These are phyloP conservation scores for Oryza punctata DNA, from an alignment of 176 grass and related monocot genomes.

Conservation along the genomic window DNA sequence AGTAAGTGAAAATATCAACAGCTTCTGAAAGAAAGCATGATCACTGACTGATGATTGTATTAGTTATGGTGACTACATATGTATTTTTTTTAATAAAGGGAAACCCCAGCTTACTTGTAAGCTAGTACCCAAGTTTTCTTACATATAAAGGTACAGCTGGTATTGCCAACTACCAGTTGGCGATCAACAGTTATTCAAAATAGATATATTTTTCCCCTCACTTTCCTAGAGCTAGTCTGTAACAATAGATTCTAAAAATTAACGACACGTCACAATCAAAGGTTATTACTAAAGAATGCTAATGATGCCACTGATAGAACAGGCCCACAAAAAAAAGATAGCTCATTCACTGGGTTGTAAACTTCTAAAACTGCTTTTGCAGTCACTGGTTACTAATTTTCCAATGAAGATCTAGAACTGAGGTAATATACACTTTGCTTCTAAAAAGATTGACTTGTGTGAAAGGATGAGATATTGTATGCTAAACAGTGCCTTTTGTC, in stretches of 20 bases:
- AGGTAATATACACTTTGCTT: background rate
- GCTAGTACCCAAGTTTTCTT: background rate
- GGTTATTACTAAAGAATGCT: background rate
- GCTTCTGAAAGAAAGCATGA: background rate
- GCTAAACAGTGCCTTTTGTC: too few species aligned
- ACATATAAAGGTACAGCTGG: background rate
- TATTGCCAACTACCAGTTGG: background rate
- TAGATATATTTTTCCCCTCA: background rate
- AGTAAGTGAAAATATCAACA: background rate
- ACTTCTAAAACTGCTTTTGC: background rate
- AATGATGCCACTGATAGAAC: background rate
- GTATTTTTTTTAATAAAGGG: background rate
- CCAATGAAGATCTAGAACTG: background rate
- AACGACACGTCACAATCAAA: background rate
- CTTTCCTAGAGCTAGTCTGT: background rate
- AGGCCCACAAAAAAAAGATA: background rate
- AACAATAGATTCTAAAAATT: background rate
- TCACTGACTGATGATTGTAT: background rate
- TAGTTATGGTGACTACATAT: background rate
- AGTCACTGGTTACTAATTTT: background rate
- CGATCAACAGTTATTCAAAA: conserved; percentile 16
- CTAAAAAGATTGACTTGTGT: background rate
- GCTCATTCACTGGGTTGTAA: background rate
- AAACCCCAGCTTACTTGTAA: background rate
- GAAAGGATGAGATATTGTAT: background rate